A percentile compares a stretch with the other conserved stretches of the same genome.
phyloP scores from a whole-genome alignment of 768 basidiomycete genomes.

The Mycena leptocephala region DNA sequence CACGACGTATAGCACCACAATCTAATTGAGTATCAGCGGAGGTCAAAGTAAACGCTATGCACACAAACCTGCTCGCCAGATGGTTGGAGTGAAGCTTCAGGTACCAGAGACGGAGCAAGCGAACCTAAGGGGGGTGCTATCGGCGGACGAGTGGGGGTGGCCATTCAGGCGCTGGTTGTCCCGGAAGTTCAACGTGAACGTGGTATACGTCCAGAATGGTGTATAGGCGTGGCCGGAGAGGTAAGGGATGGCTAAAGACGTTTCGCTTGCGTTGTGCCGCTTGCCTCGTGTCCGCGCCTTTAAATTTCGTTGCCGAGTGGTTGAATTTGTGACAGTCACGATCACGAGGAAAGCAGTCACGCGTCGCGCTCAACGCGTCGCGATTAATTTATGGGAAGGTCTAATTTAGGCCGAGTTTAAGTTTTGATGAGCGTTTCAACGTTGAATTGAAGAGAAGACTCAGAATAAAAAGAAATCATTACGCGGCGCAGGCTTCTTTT shows the following conservation, averaged over 20 bases:
- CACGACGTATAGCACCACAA: constrained; percentile 85
- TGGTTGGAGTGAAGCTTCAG: constrained; percentile 64
- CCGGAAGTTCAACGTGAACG: constrained; percentile 6
- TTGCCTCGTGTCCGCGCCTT: constrained; percentile 14
- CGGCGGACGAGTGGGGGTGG: constrained; percentile 55
- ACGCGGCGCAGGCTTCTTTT: not conserved
- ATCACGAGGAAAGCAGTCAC: not conserved
- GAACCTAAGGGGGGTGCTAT: constrained; percentile 62
- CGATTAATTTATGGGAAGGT: too few species aligned
- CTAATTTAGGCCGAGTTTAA: not conserved
- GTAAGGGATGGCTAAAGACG: constrained; percentile 6
- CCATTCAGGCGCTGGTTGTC: constrained; percentile 41
- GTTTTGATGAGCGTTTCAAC: not conserved
- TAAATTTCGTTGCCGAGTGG: not conserved
- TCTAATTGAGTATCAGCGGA: constrained; percentile 57
- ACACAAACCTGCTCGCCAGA: constrained; percentile 80
- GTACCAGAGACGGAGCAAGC: constrained; percentile 48
- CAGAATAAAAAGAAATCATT: not conserved
- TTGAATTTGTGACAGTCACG: constrained; percentile 38
- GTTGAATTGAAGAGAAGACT: not conserved
- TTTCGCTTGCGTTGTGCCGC: not conserved
- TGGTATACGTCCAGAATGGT: constrained; percentile 10
- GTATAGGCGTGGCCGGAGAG: constrained; percentile 26
- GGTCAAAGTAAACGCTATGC: constrained; percentile 29
- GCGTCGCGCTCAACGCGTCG: not conserved